Conservation (phyloP, 768 basidiomycete species). For the Brasilioporus rufonigricans region DNA sequence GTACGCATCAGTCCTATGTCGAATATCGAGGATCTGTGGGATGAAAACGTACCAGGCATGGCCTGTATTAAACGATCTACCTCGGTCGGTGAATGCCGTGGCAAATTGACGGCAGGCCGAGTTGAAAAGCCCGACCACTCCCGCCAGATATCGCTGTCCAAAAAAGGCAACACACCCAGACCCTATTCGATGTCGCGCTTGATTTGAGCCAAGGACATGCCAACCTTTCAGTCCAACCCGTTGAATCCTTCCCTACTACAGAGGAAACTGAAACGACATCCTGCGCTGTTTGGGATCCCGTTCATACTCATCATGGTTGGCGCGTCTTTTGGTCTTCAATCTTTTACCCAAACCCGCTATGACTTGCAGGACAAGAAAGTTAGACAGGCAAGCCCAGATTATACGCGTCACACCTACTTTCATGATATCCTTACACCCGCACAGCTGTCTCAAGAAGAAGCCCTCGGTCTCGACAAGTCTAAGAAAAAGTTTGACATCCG, state of each 20-base stretch:
- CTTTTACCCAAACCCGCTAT: slow-evolving; percentile 88
- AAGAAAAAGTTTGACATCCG: slow-evolving; percentile 87
- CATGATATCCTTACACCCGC: neutral
- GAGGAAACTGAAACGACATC: slow-evolving; percentile 55
- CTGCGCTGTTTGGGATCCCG: slow-evolving; percentile 79
- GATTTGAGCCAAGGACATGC: slow-evolving; percentile 33
- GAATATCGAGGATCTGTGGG: neutral
- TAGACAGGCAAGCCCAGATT: slow-evolving; percentile 48
- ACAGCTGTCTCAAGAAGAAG: slow-evolving; percentile 75
- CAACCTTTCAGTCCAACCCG: slow-evolving; percentile 50
- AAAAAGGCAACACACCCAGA: slow-evolving; percentile 15
- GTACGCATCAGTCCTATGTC: slow-evolving; percentile 6
- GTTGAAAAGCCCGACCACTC: neutral
- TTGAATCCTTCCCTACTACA: slow-evolving; percentile 9
- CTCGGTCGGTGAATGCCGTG: slow-evolving; percentile 10
- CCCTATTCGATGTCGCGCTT: neutral
- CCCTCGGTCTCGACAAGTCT: slow-evolving; percentile 64
- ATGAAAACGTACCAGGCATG: slow-evolving; percentile 24
- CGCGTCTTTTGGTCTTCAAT: slow-evolving; percentile 79
- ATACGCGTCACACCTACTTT: too few relatives aligned
- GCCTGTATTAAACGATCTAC: neutral
- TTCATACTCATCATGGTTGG: slow-evolving; percentile 84
- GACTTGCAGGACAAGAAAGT: slow-evolving; percentile 83
- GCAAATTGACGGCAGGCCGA: slow-evolving; percentile 7
- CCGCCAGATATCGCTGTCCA: neutral